A percentile compares a stretch with the other conserved stretches of the same genome.
These are phyloP conservation scores for Diospyros kaki DNA, from an alignment of 148 eudicot species.

Conservation along the genomic window DNA sequence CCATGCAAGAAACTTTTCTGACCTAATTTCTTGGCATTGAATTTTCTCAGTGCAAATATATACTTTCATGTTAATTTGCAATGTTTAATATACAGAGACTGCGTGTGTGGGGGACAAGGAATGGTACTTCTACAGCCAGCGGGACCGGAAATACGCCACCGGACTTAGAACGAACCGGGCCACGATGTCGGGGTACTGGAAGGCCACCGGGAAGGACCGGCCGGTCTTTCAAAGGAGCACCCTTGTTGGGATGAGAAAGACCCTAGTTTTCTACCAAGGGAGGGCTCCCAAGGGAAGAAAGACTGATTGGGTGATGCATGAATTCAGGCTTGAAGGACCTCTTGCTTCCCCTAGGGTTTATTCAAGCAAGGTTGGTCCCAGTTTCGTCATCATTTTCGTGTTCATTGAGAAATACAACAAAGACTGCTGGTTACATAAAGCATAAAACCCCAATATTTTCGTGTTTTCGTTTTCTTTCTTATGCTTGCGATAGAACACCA, in stretches of 20 bases:
- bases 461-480: background rate
- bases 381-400: too few relatives aligned
- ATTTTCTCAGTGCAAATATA: too few relatives aligned
- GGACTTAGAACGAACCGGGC: slow-evolving; percentile 89
- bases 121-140: slow-evolving; percentile 88
- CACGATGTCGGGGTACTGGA: slow-evolving; percentile 86
- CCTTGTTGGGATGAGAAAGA: slow-evolving; percentile 87
- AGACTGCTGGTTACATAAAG: too few relatives aligned
- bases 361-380: slow-evolving; percentile 35
- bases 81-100: slow-evolving; percentile 25
- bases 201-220: slow-evolving; percentile 93
- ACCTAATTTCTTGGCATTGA: too few relatives aligned
- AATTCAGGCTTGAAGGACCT: slow-evolving; percentile 71
- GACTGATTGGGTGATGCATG: slow-evolving; percentile 97
- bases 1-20: too few relatives aligned
- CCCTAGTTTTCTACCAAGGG: slow-evolving; percentile 84
- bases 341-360: slow-evolving; percentile 31
- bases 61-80: too few relatives aligned
- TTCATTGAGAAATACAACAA: too few relatives aligned
- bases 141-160: slow-evolving; percentile 83
- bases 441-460: too few relatives aligned
- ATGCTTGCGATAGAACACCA: too few relatives aligned
- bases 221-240: slow-evolving; percentile 35
- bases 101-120: slow-evolving; percentile 91
- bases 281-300: slow-evolving; percentile 89